Evolutionary conservation across 345 rosid genomes (phyloP), one percentile per base, ranked within the genome.

Genomic region (Ailanthus altissimus): DNA sequence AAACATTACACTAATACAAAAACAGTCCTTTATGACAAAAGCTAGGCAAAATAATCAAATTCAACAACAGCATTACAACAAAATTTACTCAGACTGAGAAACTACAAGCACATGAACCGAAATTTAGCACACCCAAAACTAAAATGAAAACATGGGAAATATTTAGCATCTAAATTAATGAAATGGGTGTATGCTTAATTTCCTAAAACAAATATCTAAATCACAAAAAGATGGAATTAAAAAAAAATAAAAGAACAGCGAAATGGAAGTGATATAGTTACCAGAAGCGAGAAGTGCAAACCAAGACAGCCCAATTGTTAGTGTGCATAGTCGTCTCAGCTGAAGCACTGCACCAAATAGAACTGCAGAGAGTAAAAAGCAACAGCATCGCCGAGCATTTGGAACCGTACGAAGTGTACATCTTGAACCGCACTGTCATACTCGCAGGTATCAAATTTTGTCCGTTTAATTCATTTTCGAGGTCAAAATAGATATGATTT

Each of bases 211-310:
- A 66, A 26, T 32, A 64, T 36, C 49, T 12, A 57, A 47, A 79
- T 59, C 18, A 28, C 73, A 36, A 73, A 42, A 7, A 21, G 46
- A 54, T 70, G 16, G 38, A 78, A 16, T 65, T 14, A 25, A 56
- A 6, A 64, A 46, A 13, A 68, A 62, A 65, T 0, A 60, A 46
- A 20, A 26, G 42, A 61, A 46, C 25, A 53, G 25, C 63, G 20
- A 47, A 53, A 32, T 38, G 21, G 25, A 57, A 32, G 36, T 25
- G 45, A 49, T 40, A 60, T 51, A 2, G 28, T 82, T 51, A 96
- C 99, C 99, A 96, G 90, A 92, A 93, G 64, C 97, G 97, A 85
- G 98, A 96, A 51, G 98, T 94, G 90, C 99, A 96, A 84, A 96
- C 99, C 74, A 96, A 81, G 43, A 96, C 97, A 71, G 99, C 99